phyloP scores from a whole-genome alignment of 169 alveolate species.

The Neospora caninum region DNA sequence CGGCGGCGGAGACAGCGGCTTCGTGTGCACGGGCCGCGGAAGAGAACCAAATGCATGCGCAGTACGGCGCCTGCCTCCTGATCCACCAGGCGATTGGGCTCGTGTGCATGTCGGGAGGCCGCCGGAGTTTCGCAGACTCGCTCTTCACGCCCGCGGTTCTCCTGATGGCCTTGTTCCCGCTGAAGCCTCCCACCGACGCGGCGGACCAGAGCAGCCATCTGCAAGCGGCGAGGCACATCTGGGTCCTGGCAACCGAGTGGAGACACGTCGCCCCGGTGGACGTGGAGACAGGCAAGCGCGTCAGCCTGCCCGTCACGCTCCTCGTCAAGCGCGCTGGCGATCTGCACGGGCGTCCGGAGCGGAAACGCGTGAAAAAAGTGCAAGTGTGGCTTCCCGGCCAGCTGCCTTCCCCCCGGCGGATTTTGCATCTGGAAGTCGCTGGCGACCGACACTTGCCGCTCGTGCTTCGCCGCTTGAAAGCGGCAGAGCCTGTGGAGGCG shows the following conservation, averaged over 20 bases:
- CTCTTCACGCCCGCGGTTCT: not conserved
- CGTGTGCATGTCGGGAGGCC: not conserved
- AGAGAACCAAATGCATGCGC: not conserved
- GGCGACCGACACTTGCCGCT: not conserved
- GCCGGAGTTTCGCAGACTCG: not conserved
- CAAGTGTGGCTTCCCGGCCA: not conserved
- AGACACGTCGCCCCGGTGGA: not conserved
- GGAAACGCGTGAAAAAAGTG: not conserved
- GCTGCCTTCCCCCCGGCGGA: not conserved
- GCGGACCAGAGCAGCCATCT: not conserved
- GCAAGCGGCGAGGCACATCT: not conserved
- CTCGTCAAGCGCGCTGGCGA: not conserved
- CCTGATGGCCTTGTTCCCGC: not conserved
- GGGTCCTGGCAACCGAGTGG: not conserved
- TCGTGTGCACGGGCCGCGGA: not conserved
- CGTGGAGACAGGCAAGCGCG: not conserved
- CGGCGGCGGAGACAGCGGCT: conserved; percentile 3
- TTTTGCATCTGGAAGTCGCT: not conserved
- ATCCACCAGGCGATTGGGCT: not conserved
- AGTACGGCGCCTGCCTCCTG: not conserved
- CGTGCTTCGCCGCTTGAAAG: not conserved
- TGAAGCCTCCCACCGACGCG: not conserved
- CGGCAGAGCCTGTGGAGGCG: not conserved
- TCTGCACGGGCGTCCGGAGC: not conserved
- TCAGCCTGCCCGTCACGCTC: not conserved